Percentiles rank a stretch among this genome's conserved stretches.
These are phyloP conservation scores for Ophiostoma australiae DNA, from an alignment of 2,329 filamentous ascomycete genomes.

Conservation along the genomic window DNA sequence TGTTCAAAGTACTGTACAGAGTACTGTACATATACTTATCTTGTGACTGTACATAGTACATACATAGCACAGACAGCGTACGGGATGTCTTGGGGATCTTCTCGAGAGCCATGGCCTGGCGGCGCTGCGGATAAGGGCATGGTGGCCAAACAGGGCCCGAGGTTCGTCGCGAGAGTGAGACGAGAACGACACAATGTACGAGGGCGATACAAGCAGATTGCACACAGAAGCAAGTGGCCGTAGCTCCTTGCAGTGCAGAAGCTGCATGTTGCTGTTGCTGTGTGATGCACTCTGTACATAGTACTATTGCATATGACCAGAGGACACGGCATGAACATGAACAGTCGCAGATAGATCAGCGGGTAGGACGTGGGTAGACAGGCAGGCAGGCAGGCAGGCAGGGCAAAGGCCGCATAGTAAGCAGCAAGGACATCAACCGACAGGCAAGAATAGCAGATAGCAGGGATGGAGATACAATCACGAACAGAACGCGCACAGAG, in stretches of 20 bases:
- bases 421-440: background rate
- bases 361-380: background rate
- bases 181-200: background rate
- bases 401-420: no score
- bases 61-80: no score
- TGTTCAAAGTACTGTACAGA: no score
- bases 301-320: background rate
- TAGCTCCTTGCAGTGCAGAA: background rate
- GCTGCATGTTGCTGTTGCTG: conserved; percentile 2
- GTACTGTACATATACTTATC: no score
- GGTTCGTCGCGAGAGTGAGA: background rate
- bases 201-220: background rate
- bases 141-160: background rate
- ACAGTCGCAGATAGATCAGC: conserved; percentile 4
- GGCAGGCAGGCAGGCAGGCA: background rate
- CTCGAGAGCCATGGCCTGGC: background rate
- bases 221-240: background rate
- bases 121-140: background rate
- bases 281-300: background rate
- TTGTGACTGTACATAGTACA: no score
- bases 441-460: background rate
- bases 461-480: background rate
- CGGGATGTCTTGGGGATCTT: background rate
- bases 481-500: background rate
- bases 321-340: conserved; percentile 3